phyloP scores from a whole-genome alignment of 257 asterid species.

The Rubia yunnanensis region DNA sequence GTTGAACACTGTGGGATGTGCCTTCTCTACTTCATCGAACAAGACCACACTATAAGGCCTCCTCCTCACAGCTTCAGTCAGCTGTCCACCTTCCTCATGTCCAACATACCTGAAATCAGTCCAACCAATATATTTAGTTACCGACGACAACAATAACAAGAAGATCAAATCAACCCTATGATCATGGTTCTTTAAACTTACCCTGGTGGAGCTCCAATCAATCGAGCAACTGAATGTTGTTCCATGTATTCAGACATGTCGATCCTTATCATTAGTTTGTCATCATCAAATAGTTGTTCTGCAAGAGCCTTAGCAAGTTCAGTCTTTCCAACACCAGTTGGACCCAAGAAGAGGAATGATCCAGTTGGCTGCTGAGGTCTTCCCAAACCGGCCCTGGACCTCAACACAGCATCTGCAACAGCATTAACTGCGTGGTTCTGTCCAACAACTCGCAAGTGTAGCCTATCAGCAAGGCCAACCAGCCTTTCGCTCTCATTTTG shows the following conservation, averaged over 20 bases:
- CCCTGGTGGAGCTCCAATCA: conserved; percentile 98
- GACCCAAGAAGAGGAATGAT: conserved; percentile 85
- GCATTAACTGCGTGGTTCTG: conserved; percentile 70
- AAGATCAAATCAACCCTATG: no score
- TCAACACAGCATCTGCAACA: conserved; percentile 79
- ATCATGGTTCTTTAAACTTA: conserved; percentile 27
- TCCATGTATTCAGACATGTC: conserved; percentile 98
- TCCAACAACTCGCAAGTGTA: conserved; percentile 44
- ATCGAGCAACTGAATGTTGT: conserved; percentile 81
- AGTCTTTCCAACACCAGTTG: conserved; percentile 93
- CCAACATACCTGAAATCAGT: conserved; percentile 58
- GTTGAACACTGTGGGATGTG: conserved; percentile 66
- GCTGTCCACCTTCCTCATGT: conserved; percentile 93
- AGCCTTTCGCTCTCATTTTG: conserved; percentile 79
- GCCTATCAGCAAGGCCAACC: conserved; percentile 50
- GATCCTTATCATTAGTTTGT: conserved; percentile 60
- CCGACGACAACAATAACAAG: no score
- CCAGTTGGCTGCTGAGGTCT: conserved; percentile 91
- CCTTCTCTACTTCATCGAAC: conserved; percentile 93
- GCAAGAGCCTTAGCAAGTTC: conserved; percentile 95
- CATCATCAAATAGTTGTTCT: conserved; percentile 82
- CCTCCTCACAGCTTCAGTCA: conserved; percentile 83
- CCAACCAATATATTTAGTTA: no score
- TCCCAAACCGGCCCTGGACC: conserved; percentile 85
- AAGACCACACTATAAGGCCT: conserved; percentile 77